Conservation (phyloP, 345 rosid species). For the Combretum micranthum region DNA sequence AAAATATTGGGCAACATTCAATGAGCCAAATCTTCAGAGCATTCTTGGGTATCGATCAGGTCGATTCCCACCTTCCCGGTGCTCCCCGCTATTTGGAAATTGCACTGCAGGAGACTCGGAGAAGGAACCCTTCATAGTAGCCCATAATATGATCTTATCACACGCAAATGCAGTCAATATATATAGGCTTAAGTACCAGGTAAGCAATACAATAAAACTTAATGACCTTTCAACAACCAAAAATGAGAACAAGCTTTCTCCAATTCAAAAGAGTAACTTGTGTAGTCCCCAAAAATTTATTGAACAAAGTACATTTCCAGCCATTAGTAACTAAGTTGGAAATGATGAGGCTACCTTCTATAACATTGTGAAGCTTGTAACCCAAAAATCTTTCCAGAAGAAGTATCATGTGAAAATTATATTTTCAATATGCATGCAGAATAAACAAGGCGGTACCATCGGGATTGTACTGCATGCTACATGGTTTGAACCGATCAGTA, state of each 20-base stretch:
- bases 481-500: constrained; percentile 58
- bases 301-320: too few relatives aligned
- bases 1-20: constrained; percentile 55
- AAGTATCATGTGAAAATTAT: too few relatives aligned
- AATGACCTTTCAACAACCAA: neutral
- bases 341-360: too few relatives aligned
- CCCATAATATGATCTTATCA: constrained; percentile 59
- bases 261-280: neutral
- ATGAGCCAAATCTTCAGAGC: constrained; percentile 54
- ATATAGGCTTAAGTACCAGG: constrained; percentile 51
- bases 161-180: constrained; percentile 46
- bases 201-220: constrained; percentile 5
- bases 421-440: constrained; percentile 19
- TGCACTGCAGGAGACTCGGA: constrained; percentile 44
- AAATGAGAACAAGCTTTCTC: neutral
- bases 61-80: constrained; percentile 47
- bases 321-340: too few relatives aligned
- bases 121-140: constrained; percentile 44
- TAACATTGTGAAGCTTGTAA: too few relatives aligned
- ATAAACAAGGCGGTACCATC: constrained; percentile 44
- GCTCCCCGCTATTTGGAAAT: constrained; percentile 50
- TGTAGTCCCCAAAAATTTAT: too few relatives aligned
- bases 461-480: constrained; percentile 50
- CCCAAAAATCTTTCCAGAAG: too few relatives aligned
- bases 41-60: constrained; percentile 44